A percentile compares a stretch with the other conserved stretches of the same genome.
These are phyloP conservation scores for Ustilago curta DNA, from an alignment of 1,284 basidiomycete genomes.

Conservation along the genomic window DNA sequence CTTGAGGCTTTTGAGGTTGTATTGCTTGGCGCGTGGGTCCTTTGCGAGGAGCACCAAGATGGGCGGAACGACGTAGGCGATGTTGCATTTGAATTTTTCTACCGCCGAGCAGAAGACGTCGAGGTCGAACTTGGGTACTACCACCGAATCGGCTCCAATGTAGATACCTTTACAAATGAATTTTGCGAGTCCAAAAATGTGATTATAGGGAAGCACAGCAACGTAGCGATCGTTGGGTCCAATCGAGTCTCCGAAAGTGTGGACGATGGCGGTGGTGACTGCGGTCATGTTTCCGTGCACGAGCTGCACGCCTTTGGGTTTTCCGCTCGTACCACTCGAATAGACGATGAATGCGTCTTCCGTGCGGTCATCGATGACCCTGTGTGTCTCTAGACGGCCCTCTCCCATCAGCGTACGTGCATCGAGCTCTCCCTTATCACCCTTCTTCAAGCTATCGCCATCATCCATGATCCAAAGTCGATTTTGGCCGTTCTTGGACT, in stretches of 20 bases:
- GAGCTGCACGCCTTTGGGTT: constrained; percentile 67
- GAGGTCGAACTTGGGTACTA: constrained; percentile 82
- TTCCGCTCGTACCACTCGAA: constrained; percentile 65
- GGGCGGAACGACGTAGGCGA: constrained; percentile 82
- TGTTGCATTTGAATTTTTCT: constrained; percentile 77
- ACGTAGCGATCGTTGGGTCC: constrained; percentile 42
- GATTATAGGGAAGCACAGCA: constrained; percentile 60
- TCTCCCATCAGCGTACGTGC: constrained; percentile 47
- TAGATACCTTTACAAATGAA: constrained; percentile 76
- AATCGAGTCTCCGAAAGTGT: constrained; percentile 43
- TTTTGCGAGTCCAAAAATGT: constrained; percentile 72
- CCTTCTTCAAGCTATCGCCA: constrained; percentile 50
- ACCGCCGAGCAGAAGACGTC: constrained; percentile 77
- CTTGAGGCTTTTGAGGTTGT: constrained; percentile 77
- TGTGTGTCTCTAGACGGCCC: constrained; percentile 42
- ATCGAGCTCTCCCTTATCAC: constrained; percentile 53
- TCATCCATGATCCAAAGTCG: constrained; percentile 65
- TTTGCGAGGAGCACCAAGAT: constrained; percentile 81
- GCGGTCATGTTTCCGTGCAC: constrained; percentile 62
- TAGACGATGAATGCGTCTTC: constrained; percentile 61
- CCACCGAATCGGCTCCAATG: constrained; percentile 75
- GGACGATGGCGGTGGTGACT: constrained; percentile 47
- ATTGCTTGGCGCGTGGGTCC: constrained; percentile 80
- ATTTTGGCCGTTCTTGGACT: constrained; percentile 45
- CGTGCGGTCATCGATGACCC: constrained; percentile 44